Evolutionary conservation across 176 grass and related monocot species (phyloP), one percentile per base, ranked within the genome.

Genomic region (Carex parvula): DNA sequence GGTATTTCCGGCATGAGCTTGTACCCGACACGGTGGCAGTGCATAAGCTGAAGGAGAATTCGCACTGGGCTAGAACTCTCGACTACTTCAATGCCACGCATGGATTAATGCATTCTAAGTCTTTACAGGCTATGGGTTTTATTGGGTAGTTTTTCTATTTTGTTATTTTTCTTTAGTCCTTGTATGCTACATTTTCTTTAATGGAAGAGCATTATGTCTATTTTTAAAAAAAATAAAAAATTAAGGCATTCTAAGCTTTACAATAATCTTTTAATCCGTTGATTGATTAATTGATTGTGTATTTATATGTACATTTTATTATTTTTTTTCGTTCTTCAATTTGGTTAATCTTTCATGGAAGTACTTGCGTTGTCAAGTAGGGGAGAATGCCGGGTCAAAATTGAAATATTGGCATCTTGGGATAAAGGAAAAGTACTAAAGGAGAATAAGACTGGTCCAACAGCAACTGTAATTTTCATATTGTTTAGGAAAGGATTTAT

Each of bases 71-170:
- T 20, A 74, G 81, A 50, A 83, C 78, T 64, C 85, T 94, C 14
- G 71, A 15, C 7, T 94, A 84, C 89, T 94, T 94, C 83, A 91
- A 94, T 44, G 89, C 72, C 52, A 94, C 89, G 0, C 53, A 73
- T 22, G 87, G 66, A 16, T 78, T 85, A 66, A 89, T 12, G 37
- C 87, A 79, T 14, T 91, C 87, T n/a, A 85, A 83, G 77, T 3
- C 26, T 26, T 26, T 26, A 26, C 26, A 26, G 26, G 26, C 0
- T 26, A 1, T 26, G 26, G 26, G 26, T 26, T 26, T 26, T 26
- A 26, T 26, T 26, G 26, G 1, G 0, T 26, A 26, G 26, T 26
- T 26, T 26, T 26, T 26, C 26, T 26, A 26, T 26, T 26, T 26
- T 26, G 26, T 26, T 26, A 26, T 26, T 26, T 26, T 26, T 26